Evolutionary conservation across 306 rosid genomes (phyloP), one percentile per base, ranked within the genome.

Genomic region (Mimosa bimucronata): DNA sequence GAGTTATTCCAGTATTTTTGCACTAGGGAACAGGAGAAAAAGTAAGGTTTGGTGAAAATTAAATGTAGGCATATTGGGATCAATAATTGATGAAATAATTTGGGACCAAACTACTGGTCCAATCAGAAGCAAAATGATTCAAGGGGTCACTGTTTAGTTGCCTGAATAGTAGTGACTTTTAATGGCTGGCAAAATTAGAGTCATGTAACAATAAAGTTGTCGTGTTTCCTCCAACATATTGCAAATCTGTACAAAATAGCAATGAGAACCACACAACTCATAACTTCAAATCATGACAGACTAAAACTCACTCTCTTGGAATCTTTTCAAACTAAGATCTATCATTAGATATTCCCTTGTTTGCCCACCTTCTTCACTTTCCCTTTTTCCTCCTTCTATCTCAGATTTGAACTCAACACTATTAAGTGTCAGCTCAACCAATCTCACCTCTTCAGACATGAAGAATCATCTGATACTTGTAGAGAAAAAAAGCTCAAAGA

Each of bases 181-280:
- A 14, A 71, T 71, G 78, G 85, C 34, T 62, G 78, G 30, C 62
- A 38, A 76, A 30, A 37, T 62, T 62, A 70, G 60, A 21, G 16
- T 37, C 77, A 28, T 70, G 73, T 37, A 30, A 44, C 18, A 29
- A 58, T 25, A 46, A 76, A 69, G 81, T 38, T 77, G 85, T 71
- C 74, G 18, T 77, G 29, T 71, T 82, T 77, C 29, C 15, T 55
- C 74, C 85, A 71, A 71, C 85, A 71, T 71, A n/a, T 5, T 37
- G 77, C 78, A 48, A 77, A 62, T 77, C 69, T 57, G 30, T 19
- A 77, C 85, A 71, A 60, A 68, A 58, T 2, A 29, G 30, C 44
- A 18, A 76, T 40, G 53, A 50, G 45, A 37, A 11, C 58, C 77
- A 42, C n/a, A 67, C 28, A 66, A 38, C 26, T 37, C 9, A 37